Percentiles rank a stretch among this genome's conserved stretches.
Conservation (phyloP, 2,329 filamentous ascomycete genomes). For the Sordariomycetes sp. region DNA sequence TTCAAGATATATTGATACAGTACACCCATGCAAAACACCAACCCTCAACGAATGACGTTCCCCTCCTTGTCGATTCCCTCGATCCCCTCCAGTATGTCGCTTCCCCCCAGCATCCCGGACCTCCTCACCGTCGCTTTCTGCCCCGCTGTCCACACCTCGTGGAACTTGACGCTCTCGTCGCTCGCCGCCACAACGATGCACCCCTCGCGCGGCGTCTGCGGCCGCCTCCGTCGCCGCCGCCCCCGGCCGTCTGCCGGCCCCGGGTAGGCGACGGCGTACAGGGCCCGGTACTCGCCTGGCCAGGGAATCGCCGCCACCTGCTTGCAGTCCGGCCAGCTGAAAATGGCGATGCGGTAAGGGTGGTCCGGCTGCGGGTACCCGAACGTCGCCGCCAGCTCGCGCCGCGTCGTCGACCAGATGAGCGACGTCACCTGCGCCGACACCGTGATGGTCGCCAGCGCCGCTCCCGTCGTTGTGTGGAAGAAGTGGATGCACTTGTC, state of each 20-base stretch:
- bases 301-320: constrained; percentile 78
- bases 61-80: constrained; percentile 68
- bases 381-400: constrained; percentile 87
- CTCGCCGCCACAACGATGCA: constrained; percentile 88
- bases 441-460: constrained; percentile 81
- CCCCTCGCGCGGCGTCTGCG: constrained; percentile 17
- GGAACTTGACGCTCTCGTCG: constrained; percentile 86
- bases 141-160: constrained; percentile 76
- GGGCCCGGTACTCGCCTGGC: constrained; percentile 64
- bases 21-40: neutral
- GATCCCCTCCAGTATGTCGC: constrained; percentile 70
- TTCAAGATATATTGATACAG: neutral
- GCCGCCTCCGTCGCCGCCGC: constrained; percentile 5
- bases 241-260: constrained; percentile 17
- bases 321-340: constrained; percentile 84
- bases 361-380: constrained; percentile 89
- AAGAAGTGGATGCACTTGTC: constrained; percentile 96
- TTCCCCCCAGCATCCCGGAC: constrained; percentile 60
- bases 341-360: constrained; percentile 77
- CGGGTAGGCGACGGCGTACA: constrained; percentile 83
- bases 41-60: constrained; percentile 55
- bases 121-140: constrained; percentile 37
- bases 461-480: constrained; percentile 70
- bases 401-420: constrained; percentile 74
- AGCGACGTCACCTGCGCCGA: constrained; percentile 87